Base-by-base conservation (phyloP, 1,139 yeast genomes). In the Hyphopichia buzzinii region DNA sequence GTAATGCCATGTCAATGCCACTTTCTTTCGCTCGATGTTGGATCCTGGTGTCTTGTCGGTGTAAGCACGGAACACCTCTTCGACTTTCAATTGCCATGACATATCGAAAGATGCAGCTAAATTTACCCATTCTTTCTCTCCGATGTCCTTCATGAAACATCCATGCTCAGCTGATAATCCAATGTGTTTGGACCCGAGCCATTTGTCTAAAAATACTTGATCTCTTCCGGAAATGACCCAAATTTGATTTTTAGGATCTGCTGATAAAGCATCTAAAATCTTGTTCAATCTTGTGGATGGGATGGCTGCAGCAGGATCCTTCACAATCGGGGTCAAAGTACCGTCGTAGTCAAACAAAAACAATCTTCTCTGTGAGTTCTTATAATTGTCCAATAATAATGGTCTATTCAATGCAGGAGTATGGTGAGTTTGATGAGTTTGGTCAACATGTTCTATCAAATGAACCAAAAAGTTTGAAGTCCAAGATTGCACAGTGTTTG, bases 201-300 rank as follows among this genome's bases (percentile, higher is more conserved):
- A 90, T 60, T 81, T 80, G 47, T 85, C 95, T 50, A 94, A 72
- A 57, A 94, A 94, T 33, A 71, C 79, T 61, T 86, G 96, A 58
- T 94, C 99, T 48, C 99, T 80, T 4, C 99, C 99, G 30, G 95
- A 84, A 42, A 94, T 90, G 42, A 94, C 79, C 98, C 98, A 94
- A 31, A 94, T 84, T 54, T 80, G 83, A 60, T 94, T 94, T 43
- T 73, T 72, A 3, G 94, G 92, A 56, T 92, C 97, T 3, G 71
- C 70, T 2, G 84, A 69, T 38, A 94, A 69, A 23, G 70, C 64
- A 27, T 75, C 71, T 41, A 94, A 63, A 7, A 84, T 78, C 12
- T 68, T 62, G 43, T 79, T 73, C 35, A 92, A 68, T 47, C 84
- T 74, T 8, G 83, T 80, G 1, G 95, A 81, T 2, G 99, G 99